These are phyloP conservation scores for Backusella morwellensis DNA, from an alignment of 192 early-diverging fungal species.

Conservation along the genomic window DNA sequence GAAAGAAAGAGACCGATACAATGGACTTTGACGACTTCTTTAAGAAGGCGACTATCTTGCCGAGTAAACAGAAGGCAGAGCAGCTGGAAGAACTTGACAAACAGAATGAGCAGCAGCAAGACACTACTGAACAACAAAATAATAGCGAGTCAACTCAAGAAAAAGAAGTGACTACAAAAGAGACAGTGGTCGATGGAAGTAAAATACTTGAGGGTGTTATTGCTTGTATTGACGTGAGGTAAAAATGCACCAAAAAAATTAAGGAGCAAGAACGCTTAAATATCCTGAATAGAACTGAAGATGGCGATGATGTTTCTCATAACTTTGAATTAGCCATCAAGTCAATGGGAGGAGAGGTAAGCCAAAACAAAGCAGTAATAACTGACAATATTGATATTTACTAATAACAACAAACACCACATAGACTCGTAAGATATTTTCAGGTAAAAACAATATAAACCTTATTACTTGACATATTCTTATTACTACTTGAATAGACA, in stretches of 20 bases:
- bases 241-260: neutral
- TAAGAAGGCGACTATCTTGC: neutral
- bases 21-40: neutral
- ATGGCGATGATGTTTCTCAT: constrained; percentile 33
- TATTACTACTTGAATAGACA: constrained; percentile 14
- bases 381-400: neutral
- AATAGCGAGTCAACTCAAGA: neutral
- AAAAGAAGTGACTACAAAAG: neutral
- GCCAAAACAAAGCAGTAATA: neutral
- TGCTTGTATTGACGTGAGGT: constrained; percentile 30
- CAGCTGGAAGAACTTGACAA: neutral
- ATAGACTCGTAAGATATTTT: constrained; percentile 23
- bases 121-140: neutral
- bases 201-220: constrained; percentile 17
- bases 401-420: neutral
- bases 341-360: constrained; percentile 36
- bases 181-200: neutral
- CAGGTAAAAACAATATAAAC: neutral
- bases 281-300: constrained; percentile 28
- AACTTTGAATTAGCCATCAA: constrained; percentile 29
- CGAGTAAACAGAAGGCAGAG: neutral
- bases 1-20: neutral
- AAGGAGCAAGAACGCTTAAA: neutral
- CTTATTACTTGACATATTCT: neutral
- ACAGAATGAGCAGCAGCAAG: neutral